Percentiles rank a stretch among this genome's conserved stretches.
These are phyloP conservation scores for Trypanosoma lewisi DNA, from an alignment of 208 protist species.

Conservation along the genomic window DNA sequence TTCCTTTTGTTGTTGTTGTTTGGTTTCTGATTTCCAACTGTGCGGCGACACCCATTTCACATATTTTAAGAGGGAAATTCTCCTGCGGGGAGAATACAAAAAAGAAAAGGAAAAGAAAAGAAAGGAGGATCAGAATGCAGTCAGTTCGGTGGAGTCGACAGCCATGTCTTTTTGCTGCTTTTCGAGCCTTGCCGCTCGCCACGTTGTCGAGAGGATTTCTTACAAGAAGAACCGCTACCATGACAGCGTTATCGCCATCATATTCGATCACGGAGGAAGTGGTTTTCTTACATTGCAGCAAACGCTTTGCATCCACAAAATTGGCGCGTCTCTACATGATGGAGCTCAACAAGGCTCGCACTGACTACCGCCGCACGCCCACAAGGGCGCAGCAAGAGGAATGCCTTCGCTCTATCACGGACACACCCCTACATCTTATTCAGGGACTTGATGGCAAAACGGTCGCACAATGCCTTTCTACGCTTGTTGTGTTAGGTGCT, in stretches of 20 bases:
- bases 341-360: slow-evolving; percentile 27
- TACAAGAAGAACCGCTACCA: background rate
- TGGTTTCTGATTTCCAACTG: background rate
- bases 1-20: slow-evolving; percentile 8
- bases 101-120: slow-evolving; percentile 10
- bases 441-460: slow-evolving; percentile 39
- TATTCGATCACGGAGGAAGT: background rate
- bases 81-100: background rate
- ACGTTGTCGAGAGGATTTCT: background rate
- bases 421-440: slow-evolving; percentile 26
- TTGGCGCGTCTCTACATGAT: slow-evolving; percentile 24
- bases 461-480: slow-evolving; percentile 40
- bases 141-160: slow-evolving; percentile 4
- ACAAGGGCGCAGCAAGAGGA: slow-evolving; percentile 27
- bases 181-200: background rate
- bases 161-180: background rate
- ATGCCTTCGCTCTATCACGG: slow-evolving; percentile 22
- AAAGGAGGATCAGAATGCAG: slow-evolving; percentile 1
- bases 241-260: background rate
- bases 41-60: background rate
- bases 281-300: background rate
- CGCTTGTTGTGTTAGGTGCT: slow-evolving; percentile 34
- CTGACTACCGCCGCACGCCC: slow-evolving; percentile 22
- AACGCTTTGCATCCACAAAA: slow-evolving; percentile 23
- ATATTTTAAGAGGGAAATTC: background rate